Percentiles rank a stretch among this genome's conserved stretches.
Conservation (phyloP, 192 early-diverging fungal species). For the Coemansia sp. region DNA sequence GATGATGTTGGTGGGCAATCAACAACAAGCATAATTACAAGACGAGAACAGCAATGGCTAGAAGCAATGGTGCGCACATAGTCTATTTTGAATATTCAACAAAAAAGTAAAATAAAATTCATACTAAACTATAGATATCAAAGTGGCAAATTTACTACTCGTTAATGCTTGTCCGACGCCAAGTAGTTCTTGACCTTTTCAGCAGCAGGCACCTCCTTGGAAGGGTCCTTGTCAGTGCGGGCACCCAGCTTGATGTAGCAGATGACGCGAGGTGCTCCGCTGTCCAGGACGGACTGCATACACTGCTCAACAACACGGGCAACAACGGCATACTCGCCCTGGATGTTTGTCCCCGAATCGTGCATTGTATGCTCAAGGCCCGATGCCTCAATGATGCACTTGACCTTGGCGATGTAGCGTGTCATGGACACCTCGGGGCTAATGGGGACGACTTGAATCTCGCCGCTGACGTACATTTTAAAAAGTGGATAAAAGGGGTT, state of each 20-base stretch:
- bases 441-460: constrained; percentile 49
- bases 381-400: constrained; percentile 35
- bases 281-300: constrained; percentile 48
- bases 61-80: too few relatives aligned
- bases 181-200: constrained; percentile 35
- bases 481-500: not conserved
- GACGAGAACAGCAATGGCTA: too few relatives aligned
- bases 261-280: constrained; percentile 41
- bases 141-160: not conserved
- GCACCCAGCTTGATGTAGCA: constrained; percentile 49
- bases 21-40: too few relatives aligned
- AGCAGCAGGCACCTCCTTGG: constrained; percentile 26
- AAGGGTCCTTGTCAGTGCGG: constrained; percentile 45
- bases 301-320: constrained; percentile 32
- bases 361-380: constrained; percentile 52
- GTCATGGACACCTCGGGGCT: constrained; percentile 38
- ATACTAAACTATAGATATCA: not conserved
- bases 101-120: too few relatives aligned
- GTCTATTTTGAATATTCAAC: too few relatives aligned
- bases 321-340: constrained; percentile 47
- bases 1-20: too few relatives aligned
- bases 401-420: constrained; percentile 41
- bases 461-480: constrained; percentile 46
- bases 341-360: constrained; percentile 49
- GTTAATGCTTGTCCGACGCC: not conserved